Conservation (phyloP, 345 rosid species). For the Lumnitzera littorea region DNA sequence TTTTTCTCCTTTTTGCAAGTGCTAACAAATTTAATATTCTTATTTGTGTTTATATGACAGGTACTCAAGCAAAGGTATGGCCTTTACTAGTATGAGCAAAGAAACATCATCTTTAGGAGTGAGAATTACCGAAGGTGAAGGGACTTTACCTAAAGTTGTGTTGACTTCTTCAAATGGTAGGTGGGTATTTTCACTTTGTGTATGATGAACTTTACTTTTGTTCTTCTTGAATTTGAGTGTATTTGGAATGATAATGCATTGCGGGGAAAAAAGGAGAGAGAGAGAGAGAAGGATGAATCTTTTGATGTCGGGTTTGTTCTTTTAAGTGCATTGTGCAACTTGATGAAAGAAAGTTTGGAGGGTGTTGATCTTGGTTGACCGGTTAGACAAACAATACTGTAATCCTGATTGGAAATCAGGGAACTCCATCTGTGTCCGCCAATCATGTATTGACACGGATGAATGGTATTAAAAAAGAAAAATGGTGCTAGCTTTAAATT, state of each 20-base stretch:
- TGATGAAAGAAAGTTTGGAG: too few species aligned
- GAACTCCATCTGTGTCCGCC: too few species aligned
- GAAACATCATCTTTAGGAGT: slow-evolving; percentile 37
- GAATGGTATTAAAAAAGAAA: too few species aligned
- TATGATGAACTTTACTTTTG: neutral
- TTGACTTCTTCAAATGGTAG: slow-evolving; percentile 70
- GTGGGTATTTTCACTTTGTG: slow-evolving; percentile 15
- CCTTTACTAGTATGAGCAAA: slow-evolving; percentile 33
- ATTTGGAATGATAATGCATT: neutral
- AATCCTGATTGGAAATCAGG: too few species aligned
- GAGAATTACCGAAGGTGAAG: slow-evolving; percentile 68
- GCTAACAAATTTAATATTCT: slow-evolving; percentile 2
- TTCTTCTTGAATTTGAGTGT: neutral
- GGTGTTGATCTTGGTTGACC: too few species aligned
- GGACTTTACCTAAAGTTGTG: slow-evolving; percentile 75
- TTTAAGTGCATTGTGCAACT: too few species aligned
- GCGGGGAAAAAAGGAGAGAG: too few species aligned
- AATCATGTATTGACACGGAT: too few species aligned
- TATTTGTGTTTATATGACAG: slow-evolving; percentile 10
- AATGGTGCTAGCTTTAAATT: too few species aligned
- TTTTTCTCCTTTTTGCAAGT: neutral
- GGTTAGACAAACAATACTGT: too few species aligned
- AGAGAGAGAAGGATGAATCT: too few species aligned
- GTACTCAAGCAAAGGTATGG: slow-evolving; percentile 35
- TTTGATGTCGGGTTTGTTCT: too few species aligned